These are phyloP conservation scores for Spinacia oleracea DNA, from an alignment of 179 eudicot genomes.

Conservation along the genomic window DNA sequence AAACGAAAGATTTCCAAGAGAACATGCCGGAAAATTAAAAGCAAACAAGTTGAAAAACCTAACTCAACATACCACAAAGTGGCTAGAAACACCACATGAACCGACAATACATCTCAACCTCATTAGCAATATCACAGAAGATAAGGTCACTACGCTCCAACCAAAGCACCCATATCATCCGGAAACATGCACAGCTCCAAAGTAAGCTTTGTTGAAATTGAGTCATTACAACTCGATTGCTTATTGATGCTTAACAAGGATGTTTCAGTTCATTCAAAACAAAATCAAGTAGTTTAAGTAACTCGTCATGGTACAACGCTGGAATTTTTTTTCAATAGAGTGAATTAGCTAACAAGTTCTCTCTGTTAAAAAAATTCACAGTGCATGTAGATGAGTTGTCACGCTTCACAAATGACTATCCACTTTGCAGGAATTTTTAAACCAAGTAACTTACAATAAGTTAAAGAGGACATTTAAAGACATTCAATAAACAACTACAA, in stretches of 20 bases:
- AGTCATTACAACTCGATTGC: background rate
- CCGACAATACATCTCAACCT: background rate
- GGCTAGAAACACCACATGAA: no score
- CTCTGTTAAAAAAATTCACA: background rate
- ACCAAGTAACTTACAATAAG: background rate
- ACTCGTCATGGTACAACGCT: background rate
- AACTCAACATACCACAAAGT: background rate
- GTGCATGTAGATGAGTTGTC: background rate
- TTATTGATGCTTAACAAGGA: constrained; percentile 2
- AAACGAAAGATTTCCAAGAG: background rate
- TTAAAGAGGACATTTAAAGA: background rate
- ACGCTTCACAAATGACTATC: background rate
- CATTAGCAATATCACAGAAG: background rate
- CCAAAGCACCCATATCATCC: background rate
- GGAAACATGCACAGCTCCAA: background rate
- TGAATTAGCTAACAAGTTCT: background rate
- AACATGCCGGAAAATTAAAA: background rate
- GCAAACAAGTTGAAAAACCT: background rate
- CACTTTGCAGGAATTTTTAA: constrained; percentile 1
- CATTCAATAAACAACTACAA: constrained; percentile 9
- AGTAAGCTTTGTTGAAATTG: background rate
- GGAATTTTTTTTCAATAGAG: background rate
- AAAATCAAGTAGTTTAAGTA: background rate
- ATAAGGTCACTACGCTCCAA: background rate
- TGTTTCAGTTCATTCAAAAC: background rate